phyloP scores from a whole-genome alignment of 1,284 basidiomycete genomes.

The Pulveroboletus sp. region DNA sequence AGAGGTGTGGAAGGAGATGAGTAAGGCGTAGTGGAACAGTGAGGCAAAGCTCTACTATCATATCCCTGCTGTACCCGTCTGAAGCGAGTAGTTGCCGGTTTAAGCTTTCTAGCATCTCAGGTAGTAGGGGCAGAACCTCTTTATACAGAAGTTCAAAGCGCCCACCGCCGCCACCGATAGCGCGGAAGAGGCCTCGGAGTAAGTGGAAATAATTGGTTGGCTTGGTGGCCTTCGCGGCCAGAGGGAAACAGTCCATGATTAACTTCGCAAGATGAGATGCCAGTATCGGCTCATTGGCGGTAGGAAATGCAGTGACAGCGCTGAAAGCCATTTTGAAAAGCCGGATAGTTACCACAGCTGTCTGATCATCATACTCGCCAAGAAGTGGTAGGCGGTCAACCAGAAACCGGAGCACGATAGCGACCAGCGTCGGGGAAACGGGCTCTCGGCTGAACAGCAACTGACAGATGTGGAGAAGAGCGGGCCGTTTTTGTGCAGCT shows the following conservation, averaged over 20 bases:
- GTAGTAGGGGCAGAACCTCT: conserved; percentile 93
- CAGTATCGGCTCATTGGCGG: conserved; percentile 86
- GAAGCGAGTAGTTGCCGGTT: conserved; percentile 88
- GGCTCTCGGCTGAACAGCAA: conserved; percentile 81
- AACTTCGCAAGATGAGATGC: conserved; percentile 91
- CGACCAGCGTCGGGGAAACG: conserved; percentile 88
- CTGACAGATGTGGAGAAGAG: conserved; percentile 86
- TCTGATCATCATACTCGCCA: conserved; percentile 83
- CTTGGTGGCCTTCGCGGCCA: conserved; percentile 89
- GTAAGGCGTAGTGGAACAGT: conserved; percentile 96
- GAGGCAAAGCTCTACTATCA: conserved; percentile 96
- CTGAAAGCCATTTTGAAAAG: conserved; percentile 97
- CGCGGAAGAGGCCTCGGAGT: conserved; percentile 92
- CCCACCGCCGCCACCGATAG: conserved; percentile 93
- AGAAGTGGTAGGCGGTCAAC: conserved; percentile 81
- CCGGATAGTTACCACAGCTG: conserved; percentile 79
- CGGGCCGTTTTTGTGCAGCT: conserved; percentile 71
- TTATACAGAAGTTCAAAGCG: conserved; percentile 95
- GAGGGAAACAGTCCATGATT: conserved; percentile 95
- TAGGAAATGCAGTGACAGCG: conserved; percentile 80
- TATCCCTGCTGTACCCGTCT: conserved; percentile 74
- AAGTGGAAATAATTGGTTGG: conserved; percentile 94
- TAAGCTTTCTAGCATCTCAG: conserved; percentile 95
- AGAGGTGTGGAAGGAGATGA: conserved; percentile 92
- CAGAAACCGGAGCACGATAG: conserved; percentile 88